Percentiles rank a stretch among this genome's conserved stretches.
Conservation (phyloP, 2,329 filamentous ascomycete genomes). For the Whalleya microplaca region DNA sequence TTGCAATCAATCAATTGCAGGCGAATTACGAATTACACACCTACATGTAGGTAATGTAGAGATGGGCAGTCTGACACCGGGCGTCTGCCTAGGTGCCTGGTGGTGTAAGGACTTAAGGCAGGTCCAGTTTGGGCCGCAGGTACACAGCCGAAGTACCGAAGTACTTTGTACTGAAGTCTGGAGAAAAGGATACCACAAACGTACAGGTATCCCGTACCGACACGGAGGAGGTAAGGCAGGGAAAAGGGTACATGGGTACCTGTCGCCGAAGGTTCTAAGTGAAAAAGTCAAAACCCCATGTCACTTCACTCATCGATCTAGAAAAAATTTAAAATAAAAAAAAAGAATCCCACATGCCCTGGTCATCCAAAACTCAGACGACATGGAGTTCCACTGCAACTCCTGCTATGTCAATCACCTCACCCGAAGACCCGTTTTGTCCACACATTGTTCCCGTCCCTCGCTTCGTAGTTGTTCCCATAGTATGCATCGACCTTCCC, state of each 20-base stretch:
- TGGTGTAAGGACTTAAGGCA: not conserved
- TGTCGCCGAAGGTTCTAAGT: not conserved
- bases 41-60: not conserved
- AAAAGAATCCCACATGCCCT: constrained; percentile 19
- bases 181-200: too few species aligned
- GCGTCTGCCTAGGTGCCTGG: not conserved
- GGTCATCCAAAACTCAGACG: constrained; percentile 23
- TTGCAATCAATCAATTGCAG: too few species aligned
- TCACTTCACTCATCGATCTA: constrained; percentile 6
- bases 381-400: constrained; percentile 23
- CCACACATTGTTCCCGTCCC: constrained; percentile 4
- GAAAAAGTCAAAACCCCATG: constrained; percentile 9
- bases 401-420: constrained; percentile 30
- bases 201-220: constrained; percentile 8
- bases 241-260: not conserved
- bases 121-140: not conserved
- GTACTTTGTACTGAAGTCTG: not conserved
- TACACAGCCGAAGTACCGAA: not conserved
- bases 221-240: not conserved
- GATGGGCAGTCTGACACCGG: not conserved
- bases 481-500: constrained; percentile 18
- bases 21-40: too few species aligned
- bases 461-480: constrained; percentile 13
- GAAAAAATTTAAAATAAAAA: not conserved
- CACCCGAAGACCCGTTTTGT: constrained; percentile 19